Evolutionary conservation across 495 filamentous ascomycete genomes (phyloP), one percentile per base, ranked within the genome.

Genomic region (Hypoxylon lenormandii): DNA sequence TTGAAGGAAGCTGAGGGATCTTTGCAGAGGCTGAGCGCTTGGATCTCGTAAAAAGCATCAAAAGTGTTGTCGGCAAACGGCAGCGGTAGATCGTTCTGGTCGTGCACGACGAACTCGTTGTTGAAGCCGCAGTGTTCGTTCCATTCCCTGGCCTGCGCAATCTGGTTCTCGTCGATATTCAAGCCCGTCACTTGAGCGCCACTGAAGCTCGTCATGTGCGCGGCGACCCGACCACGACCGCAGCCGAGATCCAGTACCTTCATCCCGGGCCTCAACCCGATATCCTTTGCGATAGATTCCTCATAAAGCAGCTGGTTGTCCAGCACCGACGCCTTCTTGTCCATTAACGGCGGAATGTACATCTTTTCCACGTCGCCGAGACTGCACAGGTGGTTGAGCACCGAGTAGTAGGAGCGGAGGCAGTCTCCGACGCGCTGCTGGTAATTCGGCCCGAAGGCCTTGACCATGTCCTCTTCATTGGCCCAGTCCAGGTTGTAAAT

Each of bases 341-440:
- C 83, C 85, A 89, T 86, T 68, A 83, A 81, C 3, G 87, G 87
- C 22, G 87, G 87, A 53, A 89, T 88, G 72, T 89, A 89, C 87
- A 89, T 89, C 77, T 89, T 89, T 69, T 89, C 87, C 22, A 89
- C 86, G 59, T 87, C 86, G 21, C 87, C 87, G n/a, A 89, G 80
- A 22, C 86, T 86, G 74, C 87, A 89, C 3, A 89, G 82, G 55
- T 89, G 87, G 70, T 89, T 89, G 28, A 89, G 79, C 30, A 88
- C 85, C 42, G 85, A 83, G 69, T 89, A 89, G 76, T 89, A 89
- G 19, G 86, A 78, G 38, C 83, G 79, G 22, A 89, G 80, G 63
- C 86, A 88, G 51, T 85, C 84, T 61, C 86, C 87, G 13, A 89
- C 87, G 40, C 81, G 83, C 55, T 83, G 72, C 60, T 86, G 86